Percentiles rank a stretch among this genome's conserved stretches.
phyloP scores from a whole-genome alignment of 202 grass and related monocot species.

The Miscanthus sacchariflorus region DNA sequence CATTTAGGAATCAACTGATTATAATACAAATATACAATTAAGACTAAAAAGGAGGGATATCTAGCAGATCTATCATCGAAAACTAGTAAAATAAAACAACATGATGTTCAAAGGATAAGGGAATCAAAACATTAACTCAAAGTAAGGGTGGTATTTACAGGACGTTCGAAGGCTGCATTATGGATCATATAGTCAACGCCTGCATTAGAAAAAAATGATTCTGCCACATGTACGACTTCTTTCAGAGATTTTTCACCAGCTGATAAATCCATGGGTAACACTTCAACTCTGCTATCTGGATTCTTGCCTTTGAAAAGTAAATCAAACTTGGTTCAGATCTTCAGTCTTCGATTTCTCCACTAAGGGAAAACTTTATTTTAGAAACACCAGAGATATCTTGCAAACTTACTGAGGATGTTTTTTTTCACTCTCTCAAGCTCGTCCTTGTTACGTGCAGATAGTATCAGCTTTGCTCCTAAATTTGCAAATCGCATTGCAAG shows the following conservation, averaged over 20 bases:
- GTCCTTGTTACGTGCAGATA: constrained; percentile 83
- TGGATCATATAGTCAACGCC: constrained; percentile 97
- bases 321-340: constrained; percentile 2
- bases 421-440: constrained; percentile 89
- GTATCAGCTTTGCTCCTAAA: constrained; percentile 96
- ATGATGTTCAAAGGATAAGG: constrained; percentile 2
- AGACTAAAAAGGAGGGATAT: background rate
- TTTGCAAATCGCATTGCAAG: constrained; percentile 77
- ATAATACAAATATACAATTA: background rate
- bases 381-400: background rate
- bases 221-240: constrained; percentile 70
- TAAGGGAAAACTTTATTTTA: constrained; percentile 1
- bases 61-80: background rate
- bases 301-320: constrained; percentile 66
- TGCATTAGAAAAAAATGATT: constrained; percentile 85
- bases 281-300: constrained; percentile 71
- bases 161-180: constrained; percentile 97
- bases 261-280: constrained; percentile 95
- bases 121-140: constrained; percentile 14
- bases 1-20: constrained; percentile 27
- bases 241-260: constrained; percentile 75
- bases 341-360: constrained; percentile 13
- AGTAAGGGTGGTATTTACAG: constrained; percentile 51
- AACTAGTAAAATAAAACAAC: constrained; percentile 17
- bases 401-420: constrained; percentile 74